Evolutionary conservation across 140 eudicot species (phyloP).

Genomic region (Eryngium alpinum): DNA sequence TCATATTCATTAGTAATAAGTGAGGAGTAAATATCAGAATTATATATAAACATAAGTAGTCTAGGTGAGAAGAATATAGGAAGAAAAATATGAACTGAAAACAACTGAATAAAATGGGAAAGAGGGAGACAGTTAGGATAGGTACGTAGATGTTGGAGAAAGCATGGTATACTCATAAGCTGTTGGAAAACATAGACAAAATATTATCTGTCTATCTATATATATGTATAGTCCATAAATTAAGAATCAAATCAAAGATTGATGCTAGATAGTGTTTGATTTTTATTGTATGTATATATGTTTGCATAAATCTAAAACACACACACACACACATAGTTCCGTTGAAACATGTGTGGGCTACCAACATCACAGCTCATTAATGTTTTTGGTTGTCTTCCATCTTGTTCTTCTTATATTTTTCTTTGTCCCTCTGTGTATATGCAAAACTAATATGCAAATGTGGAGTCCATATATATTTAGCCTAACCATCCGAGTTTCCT

Average conservation of each 20-base stretch:
- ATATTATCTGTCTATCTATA: not conserved
- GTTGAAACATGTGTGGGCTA: constrained; percentile 15
- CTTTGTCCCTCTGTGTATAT: not conserved
- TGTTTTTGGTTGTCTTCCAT: constrained; percentile 5
- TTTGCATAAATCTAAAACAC: not conserved
- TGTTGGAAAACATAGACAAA: not conserved
- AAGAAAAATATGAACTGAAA: not conserved
- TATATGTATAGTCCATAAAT: not conserved
- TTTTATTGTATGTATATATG: not conserved
- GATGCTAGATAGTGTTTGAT: not conserved
- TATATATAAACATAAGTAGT: no score
- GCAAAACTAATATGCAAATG: not conserved
- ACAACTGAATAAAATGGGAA: not conserved
- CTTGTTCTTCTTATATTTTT: constrained; percentile 1
- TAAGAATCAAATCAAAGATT: not conserved
- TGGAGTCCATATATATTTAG: no score
- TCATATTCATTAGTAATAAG: no score
- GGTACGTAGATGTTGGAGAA: constrained; percentile 8
- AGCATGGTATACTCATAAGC: not conserved
- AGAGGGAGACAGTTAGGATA: not conserved
- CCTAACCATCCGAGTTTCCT: no score
- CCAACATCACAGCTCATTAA: constrained; percentile 8
- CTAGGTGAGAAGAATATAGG: no score
- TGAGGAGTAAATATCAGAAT: no score
- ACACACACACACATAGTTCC: not conserved